Conservation (phyloP, 2,329 filamentous ascomycete species). For the Pestalotiopsis sp. region DNA sequence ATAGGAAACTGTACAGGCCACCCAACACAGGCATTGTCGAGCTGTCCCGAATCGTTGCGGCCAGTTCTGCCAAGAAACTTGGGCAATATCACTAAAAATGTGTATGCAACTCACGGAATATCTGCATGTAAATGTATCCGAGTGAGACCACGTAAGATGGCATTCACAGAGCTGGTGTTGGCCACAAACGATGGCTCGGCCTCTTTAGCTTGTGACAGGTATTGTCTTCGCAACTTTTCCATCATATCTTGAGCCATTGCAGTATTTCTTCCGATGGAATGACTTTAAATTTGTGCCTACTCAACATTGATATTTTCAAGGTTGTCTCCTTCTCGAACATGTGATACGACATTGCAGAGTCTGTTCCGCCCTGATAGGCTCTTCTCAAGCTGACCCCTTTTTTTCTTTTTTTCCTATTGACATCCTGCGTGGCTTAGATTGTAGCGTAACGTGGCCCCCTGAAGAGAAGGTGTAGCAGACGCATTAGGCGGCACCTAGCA, state of each 20-base stretch:
- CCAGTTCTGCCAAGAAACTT: neutral
- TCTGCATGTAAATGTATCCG: neutral
- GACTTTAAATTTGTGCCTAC: too few species aligned
- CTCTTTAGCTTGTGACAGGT: neutral
- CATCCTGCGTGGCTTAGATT: neutral
- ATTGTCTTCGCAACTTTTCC: neutral
- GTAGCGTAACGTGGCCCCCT: neutral
- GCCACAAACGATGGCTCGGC: neutral
- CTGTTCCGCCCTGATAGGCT: neutral
- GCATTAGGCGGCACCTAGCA: neutral
- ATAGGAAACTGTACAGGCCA: too few species aligned
- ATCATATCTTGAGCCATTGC: neutral
- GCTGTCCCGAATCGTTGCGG: neutral
- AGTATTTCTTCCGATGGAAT: neutral
- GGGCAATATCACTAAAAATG: neutral
- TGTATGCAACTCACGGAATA: neutral
- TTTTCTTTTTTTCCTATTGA: neutral
- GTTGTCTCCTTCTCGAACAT: neutral
- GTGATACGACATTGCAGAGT: neutral
- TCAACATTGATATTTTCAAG: too few species aligned
- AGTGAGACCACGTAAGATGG: neutral
- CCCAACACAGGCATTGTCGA: too few species aligned
- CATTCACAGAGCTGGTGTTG: neutral
- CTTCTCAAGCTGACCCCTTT: neutral
- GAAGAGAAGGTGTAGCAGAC: neutral